phyloP scores from a whole-genome alignment of 169 alveolate species.

The Plasmodium billcollinsi region DNA sequence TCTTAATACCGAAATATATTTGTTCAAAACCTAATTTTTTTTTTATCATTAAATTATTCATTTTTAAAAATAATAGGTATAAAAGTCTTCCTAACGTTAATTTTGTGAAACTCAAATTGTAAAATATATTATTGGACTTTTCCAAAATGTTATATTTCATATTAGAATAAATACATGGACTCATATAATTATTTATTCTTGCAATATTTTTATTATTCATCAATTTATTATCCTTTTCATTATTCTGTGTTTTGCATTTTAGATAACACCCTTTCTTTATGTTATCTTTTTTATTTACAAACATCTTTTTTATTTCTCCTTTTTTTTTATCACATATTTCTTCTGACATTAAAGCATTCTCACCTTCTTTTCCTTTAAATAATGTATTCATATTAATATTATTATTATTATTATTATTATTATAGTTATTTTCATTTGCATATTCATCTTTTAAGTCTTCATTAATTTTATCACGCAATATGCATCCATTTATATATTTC shows the following conservation, averaged over 20 bases:
- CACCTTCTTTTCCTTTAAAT: too few species aligned
- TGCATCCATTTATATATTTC: too few species aligned
- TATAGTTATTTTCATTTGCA: too few species aligned
- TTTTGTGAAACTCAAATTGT: slow-evolving; percentile 21
- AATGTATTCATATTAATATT: too few species aligned
- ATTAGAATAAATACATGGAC: neutral
- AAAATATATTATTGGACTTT: neutral
- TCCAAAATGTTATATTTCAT: neutral
- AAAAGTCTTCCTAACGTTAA: slow-evolving; percentile 36
- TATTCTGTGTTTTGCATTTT: neutral
- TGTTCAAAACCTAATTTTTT: slow-evolving; percentile 36
- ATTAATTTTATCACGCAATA: too few species aligned
- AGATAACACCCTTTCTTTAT: neutral
- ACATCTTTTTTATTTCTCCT: too few species aligned
- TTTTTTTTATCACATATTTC: too few species aligned
- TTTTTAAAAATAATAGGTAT: slow-evolving; percentile 46
- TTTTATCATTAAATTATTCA: slow-evolving; percentile 34
- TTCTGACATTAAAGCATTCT: too few species aligned
- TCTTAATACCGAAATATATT: slow-evolving; percentile 67
- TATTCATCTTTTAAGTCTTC: too few species aligned
- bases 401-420: too few species aligned
- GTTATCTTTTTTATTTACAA: neutral
- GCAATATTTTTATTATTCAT: neutral
- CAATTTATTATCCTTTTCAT: neutral
- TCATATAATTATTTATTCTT: neutral